Evolutionary conservation across 495 filamentous ascomycete species (phyloP).

Genomic region (Neurospora sublineolata): DNA sequence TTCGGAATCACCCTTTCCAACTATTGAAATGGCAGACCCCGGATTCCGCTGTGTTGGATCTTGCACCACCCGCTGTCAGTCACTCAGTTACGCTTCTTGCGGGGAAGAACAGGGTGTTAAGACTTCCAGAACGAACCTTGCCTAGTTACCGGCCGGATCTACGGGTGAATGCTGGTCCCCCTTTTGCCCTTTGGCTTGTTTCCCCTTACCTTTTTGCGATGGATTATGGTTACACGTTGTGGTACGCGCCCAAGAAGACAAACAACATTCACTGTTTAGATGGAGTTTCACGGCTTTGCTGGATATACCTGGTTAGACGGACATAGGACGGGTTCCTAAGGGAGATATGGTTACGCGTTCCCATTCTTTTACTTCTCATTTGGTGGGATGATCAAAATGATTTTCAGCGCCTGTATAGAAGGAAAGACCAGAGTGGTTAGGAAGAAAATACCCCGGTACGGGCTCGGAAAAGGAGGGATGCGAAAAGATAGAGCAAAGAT

Average conservation of each 20-base stretch:
- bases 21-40: slow-evolving; percentile 1
- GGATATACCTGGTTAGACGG: background rate
- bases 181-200: slow-evolving; percentile 1
- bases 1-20: background rate
- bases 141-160: background rate
- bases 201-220: background rate
- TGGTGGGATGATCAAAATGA: background rate
- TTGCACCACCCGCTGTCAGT: background rate
- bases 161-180: background rate
- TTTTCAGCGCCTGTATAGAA: background rate
- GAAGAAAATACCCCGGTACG: background rate
- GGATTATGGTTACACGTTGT: background rate
- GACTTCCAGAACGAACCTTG: background rate
- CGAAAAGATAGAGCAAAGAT: background rate
- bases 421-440: background rate
- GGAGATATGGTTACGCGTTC: background rate
- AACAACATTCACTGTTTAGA: background rate
- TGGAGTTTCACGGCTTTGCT: background rate
- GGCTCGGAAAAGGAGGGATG: background rate
- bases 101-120: background rate
- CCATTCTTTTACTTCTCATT: background rate
- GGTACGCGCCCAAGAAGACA: background rate
- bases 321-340: background rate
- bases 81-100: background rate
- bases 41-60: slow-evolving; percentile 6